phyloP scores from a whole-genome alignment of 2,329 filamentous ascomycete genomes.

The Raffaelea deltoideospora region DNA sequence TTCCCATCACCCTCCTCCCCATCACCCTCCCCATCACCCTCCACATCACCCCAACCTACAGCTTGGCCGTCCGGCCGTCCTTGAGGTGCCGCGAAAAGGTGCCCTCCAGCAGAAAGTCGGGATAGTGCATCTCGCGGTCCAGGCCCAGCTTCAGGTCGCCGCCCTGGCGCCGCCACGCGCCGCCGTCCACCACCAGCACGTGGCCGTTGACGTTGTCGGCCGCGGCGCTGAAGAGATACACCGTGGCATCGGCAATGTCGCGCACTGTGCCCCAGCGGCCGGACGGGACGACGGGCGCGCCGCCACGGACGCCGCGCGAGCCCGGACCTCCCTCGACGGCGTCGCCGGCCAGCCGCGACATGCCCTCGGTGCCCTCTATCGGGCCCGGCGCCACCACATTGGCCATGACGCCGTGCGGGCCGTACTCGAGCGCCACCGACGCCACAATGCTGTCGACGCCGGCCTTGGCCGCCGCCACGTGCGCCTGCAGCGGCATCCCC shows the following conservation, averaged over 20 bases:
- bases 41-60: too few species aligned
- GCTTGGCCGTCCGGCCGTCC: constrained; percentile 17
- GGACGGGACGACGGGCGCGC: constrained; percentile 43
- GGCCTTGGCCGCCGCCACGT: constrained; percentile 85
- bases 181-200: constrained; percentile 58
- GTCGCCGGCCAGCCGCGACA: constrained; percentile 37
- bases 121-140: constrained; percentile 34
- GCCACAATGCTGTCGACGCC: constrained; percentile 74
- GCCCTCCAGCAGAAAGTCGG: constrained; percentile 29
- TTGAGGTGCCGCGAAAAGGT: constrained; percentile 24
- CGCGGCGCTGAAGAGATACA: constrained; percentile 75
- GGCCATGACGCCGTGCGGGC: constrained; percentile 69
- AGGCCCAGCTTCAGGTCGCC: constrained; percentile 27
- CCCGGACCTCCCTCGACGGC: constrained; percentile 1
- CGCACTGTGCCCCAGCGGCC: constrained; percentile 66
- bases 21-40: too few species aligned
- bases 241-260: constrained; percentile 84
- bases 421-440: constrained; percentile 74
- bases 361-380: constrained; percentile 71
- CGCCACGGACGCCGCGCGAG: constrained; percentile 15
- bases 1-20: too few species aligned
- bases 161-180: constrained; percentile 37
- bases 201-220: constrained; percentile 79
- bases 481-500: constrained; percentile 69
- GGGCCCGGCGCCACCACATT: constrained; percentile 84